Evolutionary conservation across 78 protist species (phyloP), one percentile per base, ranked within the genome.

Genomic region (Corallochytrium limacisporum): DNA sequence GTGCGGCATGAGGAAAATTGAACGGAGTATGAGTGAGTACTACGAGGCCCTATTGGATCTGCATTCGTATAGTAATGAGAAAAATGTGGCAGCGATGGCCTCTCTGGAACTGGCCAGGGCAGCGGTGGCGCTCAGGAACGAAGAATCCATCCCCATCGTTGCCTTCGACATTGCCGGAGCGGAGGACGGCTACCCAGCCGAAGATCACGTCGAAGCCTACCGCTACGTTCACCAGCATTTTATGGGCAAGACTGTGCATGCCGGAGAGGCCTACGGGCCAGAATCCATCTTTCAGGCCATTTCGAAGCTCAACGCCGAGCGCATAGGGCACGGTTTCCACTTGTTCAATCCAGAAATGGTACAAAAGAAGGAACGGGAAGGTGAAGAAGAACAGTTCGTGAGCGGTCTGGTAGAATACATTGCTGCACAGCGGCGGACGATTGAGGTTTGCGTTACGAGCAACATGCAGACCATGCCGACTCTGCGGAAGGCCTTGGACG

Each of bases 361-460:
- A 5, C 16, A 5, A 24, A 31, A 7, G 33, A 57, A 32, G 42
- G 12, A 33, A 24, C 6, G 40, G 28, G 50, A 66, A 4, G 42
- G 16, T 29, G 72, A 31, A 15, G 37, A 28, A 38, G 33, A 10
- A 18, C 15, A 46, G 60, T 66, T 44, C 44, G 72, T 66, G 39
- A 7, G 24, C 8, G 44, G 38, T 7, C 16, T 79, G 26, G 68
- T 66, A 2, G 6, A 47, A 8, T 51, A 12, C 22, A 66, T 72
- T 15, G 44, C 35, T 0, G 75, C 44, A 24, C 8, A 10, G 33
- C 31, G 61, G 5, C 31, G 72, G 16, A 4, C 50, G 36, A 15
- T 79, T 1, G 79, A 79, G 65, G 60, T 50, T 20, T 79, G 85
- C 68, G 39, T 42, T 15, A 79, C 85, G 22, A 60, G 72, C 47